These are phyloP conservation scores for Phyllosticta capitalensis DNA, from an alignment of 2,329 filamentous ascomycete species.

Conservation along the genomic window DNA sequence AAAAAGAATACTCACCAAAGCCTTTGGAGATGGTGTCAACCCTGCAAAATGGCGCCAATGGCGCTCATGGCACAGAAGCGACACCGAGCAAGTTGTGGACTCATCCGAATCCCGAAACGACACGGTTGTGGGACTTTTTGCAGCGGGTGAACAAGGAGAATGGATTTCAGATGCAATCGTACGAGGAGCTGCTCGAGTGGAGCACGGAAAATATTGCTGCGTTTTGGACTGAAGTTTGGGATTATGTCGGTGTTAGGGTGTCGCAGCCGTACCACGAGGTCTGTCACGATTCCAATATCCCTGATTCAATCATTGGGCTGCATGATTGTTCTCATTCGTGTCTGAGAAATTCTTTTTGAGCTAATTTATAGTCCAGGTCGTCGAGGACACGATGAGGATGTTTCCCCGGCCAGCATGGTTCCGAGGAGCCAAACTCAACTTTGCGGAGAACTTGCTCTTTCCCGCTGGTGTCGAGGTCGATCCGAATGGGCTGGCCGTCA, in stretches of 20 bases:
- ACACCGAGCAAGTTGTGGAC: conserved; percentile 48
- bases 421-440: conserved; percentile 69
- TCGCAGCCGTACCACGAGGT: conserved; percentile 55
- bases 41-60: conserved; percentile 2
- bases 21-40: not conserved
- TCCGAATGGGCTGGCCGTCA: conserved; percentile 57
- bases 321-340: not conserved
- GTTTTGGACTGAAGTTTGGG: conserved; percentile 84
- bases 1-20: not conserved
- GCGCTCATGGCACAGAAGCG: not conserved
- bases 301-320: not conserved
- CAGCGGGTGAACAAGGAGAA: conserved; percentile 60
- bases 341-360: not conserved
- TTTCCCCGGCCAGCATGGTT: conserved; percentile 88
- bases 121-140: conserved; percentile 64
- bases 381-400: conserved; percentile 59
- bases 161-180: conserved; percentile 51
- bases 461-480: conserved; percentile 48
- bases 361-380: conserved; percentile 42
- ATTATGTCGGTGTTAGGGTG: conserved; percentile 66
- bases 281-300: conserved; percentile 17
- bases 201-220: conserved; percentile 63
- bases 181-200: conserved; percentile 75
- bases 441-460: conserved; percentile 89
- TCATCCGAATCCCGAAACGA: conserved; percentile 56